These are phyloP conservation scores for Cercospora sojina DNA, from an alignment of 2,329 filamentous ascomycete species.

Conservation along the genomic window DNA sequence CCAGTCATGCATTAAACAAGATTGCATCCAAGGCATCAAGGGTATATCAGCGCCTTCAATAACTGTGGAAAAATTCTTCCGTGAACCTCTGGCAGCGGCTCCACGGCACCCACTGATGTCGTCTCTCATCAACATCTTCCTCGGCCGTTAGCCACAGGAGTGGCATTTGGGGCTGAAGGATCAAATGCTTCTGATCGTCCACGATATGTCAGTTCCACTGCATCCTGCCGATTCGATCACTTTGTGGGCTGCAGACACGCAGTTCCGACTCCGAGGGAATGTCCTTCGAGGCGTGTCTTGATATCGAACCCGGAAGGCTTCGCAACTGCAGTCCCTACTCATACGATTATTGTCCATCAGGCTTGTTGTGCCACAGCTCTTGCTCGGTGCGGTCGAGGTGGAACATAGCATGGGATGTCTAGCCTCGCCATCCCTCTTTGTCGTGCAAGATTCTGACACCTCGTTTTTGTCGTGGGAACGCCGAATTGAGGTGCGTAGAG, in stretches of 20 bases:
- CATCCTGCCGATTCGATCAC: not conserved
- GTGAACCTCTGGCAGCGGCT: not conserved
- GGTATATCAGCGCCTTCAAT: not conserved
- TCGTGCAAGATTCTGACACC: conserved; percentile 1
- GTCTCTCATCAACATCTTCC: not conserved
- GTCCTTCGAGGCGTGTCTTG: not conserved
- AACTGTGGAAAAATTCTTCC: not conserved
- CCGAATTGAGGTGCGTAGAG: conserved; percentile 1
- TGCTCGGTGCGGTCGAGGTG: not conserved
- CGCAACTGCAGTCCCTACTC: not conserved
- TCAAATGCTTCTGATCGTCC: not conserved
- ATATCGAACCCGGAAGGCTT: not conserved
- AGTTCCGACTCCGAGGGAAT: not conserved
- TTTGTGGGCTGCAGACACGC: not conserved
- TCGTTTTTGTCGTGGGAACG: not conserved
- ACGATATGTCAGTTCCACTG: not conserved
- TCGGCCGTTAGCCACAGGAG: not conserved
- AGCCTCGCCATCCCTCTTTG: not conserved
- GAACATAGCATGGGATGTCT: not conserved
- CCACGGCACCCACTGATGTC: not conserved
- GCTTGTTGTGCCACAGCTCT: not conserved
- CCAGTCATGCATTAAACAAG: not conserved
- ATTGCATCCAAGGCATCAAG: not conserved
- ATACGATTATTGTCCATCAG: not conserved
- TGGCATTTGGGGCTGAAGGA: not conserved